A percentile compares a stretch with the other conserved stretches of the same genome.
Conservation (phyloP, 1,139 yeast genomes). For the Pichia sp. region DNA sequence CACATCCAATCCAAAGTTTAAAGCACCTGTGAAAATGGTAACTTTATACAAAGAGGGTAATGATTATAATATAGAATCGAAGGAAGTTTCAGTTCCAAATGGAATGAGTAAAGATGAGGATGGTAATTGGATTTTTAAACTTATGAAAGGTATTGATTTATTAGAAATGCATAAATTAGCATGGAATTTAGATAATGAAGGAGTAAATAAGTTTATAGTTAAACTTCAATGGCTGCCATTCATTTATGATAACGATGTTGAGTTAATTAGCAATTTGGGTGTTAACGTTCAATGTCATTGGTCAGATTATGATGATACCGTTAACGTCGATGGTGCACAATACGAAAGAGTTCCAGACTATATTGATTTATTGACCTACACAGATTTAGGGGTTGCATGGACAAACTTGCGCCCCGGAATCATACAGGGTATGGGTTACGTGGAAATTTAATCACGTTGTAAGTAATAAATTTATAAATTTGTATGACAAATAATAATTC, state of each 20-base stretch:
- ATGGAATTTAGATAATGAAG: conserved; percentile 36
- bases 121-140: conserved; percentile 50
- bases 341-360: conserved; percentile 57
- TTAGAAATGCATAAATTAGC: conserved; percentile 58
- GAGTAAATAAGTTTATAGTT: conserved; percentile 41
- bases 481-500: not conserved
- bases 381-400: conserved; percentile 60
- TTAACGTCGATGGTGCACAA: conserved; percentile 31
- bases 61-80: conserved; percentile 5
- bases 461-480: not conserved
- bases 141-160: conserved; percentile 55
- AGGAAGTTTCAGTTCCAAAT: conserved; percentile 33
- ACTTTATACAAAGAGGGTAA: conserved; percentile 41
- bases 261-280: conserved; percentile 35
- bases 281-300: conserved; percentile 61
- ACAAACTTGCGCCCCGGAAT: conserved; percentile 64
- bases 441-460: conserved; percentile 2
- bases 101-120: conserved; percentile 46
- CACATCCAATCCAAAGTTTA: conserved; percentile 30
- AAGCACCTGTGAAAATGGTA: conserved; percentile 57
- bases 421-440: conserved; percentile 38
- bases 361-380: conserved; percentile 57
- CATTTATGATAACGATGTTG: conserved; percentile 35
- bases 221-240: conserved; percentile 78
- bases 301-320: conserved; percentile 57